phyloP scores from a whole-genome alignment of 805 yeast species.

The Yarrowia phangngaensis region DNA sequence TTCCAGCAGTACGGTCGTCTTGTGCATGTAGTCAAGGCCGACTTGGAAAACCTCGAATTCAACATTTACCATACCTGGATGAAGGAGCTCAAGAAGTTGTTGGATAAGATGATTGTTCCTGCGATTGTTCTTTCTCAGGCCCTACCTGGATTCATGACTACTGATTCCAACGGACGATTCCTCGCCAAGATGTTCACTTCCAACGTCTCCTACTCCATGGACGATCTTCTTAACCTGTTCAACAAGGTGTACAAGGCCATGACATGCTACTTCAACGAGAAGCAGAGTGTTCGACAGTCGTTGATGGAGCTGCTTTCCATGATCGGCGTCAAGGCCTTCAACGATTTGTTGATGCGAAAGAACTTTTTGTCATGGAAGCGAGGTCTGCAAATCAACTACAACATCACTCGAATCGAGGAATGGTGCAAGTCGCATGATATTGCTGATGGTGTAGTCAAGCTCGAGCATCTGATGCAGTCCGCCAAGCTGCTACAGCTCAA shows the following conservation, averaged over 20 bases:
- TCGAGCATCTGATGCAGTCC: conserved; percentile 85
- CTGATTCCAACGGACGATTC: conserved; percentile 68
- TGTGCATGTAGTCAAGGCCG: conserved; percentile 88
- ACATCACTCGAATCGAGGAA: conserved; percentile 93
- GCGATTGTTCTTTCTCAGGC: conserved; percentile 94
- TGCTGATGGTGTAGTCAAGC: conserved; percentile 77
- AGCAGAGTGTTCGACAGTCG: conserved; percentile 77
- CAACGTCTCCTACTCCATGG: conserved; percentile 76
- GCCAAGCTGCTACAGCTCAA: conserved; percentile 89
- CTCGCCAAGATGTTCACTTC: conserved; percentile 75
- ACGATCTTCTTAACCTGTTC: conserved; percentile 83
- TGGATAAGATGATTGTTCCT: conserved; percentile 88
- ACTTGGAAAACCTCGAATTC: conserved; percentile 86
- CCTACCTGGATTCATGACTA: conserved; percentile 91
- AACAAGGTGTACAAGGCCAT: conserved; percentile 89
- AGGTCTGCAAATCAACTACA: conserved; percentile 92
- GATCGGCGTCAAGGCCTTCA: conserved; percentile 91
- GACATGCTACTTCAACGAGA: conserved; percentile 84
- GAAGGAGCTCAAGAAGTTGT: conserved; percentile 85
- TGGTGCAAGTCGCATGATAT: conserved; percentile 96
- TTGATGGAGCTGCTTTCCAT: conserved; percentile 76
- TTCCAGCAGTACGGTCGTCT: conserved; percentile 83
- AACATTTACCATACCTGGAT: conserved; percentile 96
- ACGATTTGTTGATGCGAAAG: conserved; percentile 91
- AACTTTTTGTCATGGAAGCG: conserved; percentile 96